phyloP scores from a whole-genome alignment of 306 rosid species.

The Myrica gale region DNA sequence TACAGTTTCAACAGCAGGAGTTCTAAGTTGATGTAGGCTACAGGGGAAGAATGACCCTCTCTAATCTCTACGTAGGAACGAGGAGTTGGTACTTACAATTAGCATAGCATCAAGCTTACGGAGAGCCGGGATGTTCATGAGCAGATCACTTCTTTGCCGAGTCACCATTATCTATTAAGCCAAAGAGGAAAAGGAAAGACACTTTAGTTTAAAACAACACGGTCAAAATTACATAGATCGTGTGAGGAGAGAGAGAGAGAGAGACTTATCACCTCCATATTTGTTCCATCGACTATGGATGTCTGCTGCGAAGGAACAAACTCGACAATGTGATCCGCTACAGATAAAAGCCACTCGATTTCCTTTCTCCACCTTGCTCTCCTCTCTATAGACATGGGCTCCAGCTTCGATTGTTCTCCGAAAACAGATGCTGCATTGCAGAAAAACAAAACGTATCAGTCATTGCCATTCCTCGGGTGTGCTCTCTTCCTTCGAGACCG shows the following conservation, averaged over 20 bases:
- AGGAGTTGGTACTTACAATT: constrained; percentile 49
- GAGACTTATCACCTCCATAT: constrained; percentile 63
- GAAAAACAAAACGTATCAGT: constrained; percentile 15
- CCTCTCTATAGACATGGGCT: constrained; percentile 65
- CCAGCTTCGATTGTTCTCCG: constrained; percentile 72
- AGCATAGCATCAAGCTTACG: constrained; percentile 88
- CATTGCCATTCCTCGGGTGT: not conserved
- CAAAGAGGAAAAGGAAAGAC: not conserved
- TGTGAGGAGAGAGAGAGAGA: not conserved
- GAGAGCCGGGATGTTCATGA: constrained; percentile 76
- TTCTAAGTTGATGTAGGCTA: constrained; percentile 3
- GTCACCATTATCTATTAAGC: constrained; percentile 84
- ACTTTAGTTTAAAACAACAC: constrained; percentile 2
- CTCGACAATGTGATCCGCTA: constrained; percentile 86
- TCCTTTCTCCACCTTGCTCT: constrained; percentile 83
- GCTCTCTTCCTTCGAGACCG: not conserved
- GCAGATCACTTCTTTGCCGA: constrained; percentile 75
- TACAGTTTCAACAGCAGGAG: constrained; percentile 24
- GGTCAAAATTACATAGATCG: not conserved
- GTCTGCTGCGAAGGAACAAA: constrained; percentile 71
- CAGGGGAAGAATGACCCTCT: constrained; percentile 5
- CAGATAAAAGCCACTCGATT: constrained; percentile 83
- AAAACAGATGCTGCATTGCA: constrained; percentile 73
- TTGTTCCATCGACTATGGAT: constrained; percentile 56
- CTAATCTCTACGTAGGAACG: not conserved